Conservation (phyloP, 2,329 filamentous ascomycete genomes). For the Beauveria pseudobassiana region DNA sequence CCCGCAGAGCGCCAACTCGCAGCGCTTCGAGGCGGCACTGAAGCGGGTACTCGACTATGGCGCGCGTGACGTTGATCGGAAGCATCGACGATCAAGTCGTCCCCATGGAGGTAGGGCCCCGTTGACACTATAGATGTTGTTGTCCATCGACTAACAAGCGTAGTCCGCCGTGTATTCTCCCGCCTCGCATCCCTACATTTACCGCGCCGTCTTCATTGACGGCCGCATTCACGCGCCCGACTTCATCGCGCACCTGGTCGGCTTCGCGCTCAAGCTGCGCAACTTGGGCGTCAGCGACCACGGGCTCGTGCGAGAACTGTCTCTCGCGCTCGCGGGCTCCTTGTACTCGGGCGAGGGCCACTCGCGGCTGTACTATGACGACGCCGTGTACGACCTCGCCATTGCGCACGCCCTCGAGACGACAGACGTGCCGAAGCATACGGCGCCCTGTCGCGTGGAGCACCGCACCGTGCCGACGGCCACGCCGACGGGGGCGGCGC, state of each 20-base stretch:
- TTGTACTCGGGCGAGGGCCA: slow-evolving; percentile 91
- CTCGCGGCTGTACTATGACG: slow-evolving; percentile 85
- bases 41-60: slow-evolving; percentile 69
- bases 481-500: slow-evolving; percentile 3
- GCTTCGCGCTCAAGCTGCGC: slow-evolving; percentile 86
- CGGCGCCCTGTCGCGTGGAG: slow-evolving; percentile 15
- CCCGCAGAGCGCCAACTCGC: slow-evolving; percentile 71
- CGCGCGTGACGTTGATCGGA: slow-evolving; percentile 79
- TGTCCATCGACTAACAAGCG: slow-evolving; percentile 20
- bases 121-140: not conserved
- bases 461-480: slow-evolving; percentile 19
- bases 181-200: slow-evolving; percentile 85
- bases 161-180: slow-evolving; percentile 79
- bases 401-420: slow-evolving; percentile 69
- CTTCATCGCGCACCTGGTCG: slow-evolving; percentile 88
- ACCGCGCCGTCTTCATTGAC: slow-evolving; percentile 92
- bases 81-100: slow-evolving; percentile 97
- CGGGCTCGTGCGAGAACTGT: slow-evolving; percentile 84
- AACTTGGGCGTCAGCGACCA: slow-evolving; percentile 92
- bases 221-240: slow-evolving; percentile 85
- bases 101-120: slow-evolving; percentile 63
- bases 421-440: slow-evolving; percentile 17
- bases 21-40: slow-evolving; percentile 70
- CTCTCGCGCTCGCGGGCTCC: slow-evolving; percentile 78
- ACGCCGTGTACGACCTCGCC: slow-evolving; percentile 73